Evolutionary conservation across 1,284 basidiomycete species (phyloP), one percentile per base, ranked within the genome.

Genomic region (Coniophora puteana): DNA sequence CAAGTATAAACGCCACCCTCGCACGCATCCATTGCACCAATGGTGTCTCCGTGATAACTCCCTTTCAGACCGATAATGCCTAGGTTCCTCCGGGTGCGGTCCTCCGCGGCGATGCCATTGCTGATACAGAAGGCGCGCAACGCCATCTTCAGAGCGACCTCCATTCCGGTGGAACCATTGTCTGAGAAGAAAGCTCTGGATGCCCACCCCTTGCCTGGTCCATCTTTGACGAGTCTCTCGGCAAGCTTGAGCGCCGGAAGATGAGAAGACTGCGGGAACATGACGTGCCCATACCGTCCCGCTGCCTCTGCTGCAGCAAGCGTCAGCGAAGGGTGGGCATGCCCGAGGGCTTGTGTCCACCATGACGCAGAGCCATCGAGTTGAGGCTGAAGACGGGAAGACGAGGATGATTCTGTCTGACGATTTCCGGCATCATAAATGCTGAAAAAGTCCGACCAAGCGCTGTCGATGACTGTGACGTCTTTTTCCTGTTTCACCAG

Each of bases 21-120:
- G 51, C 85, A 89, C 4, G 95, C 95, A 52, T 98, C 92, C 95
- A 99, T 98, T 1, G 87, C 86, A 1, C 95, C 95, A 51, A 98
- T 96, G 14, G 95, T 98, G 62, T 99, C 95, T 5, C 95, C 95
- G 55, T 99, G 95, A 65, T 99, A 99, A 55, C 92, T 93, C 2
- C 95, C 95, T 50, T 84, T 87, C 30, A 98, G 58, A 0, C 95
- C 95, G 3, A 99, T 62, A 1, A 99, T 77, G 13, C 90, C 89
- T 12, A 95, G 68, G 25, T 78, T 68, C 47, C 77, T 80, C 49
- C 69, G 69, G n/a, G 70, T 68, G 11, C 41, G 28, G 6, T 58
- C 50, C 16, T 55, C 52, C 8, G 74, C 49, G 1, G 54, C 49
- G 12, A 57, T 52, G 23, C 63, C 54, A 21, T 78, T 65, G 12